Base-by-base conservation (phyloP, 805 yeast genomes). In the Grigorovia yakushimaensis region DNA sequence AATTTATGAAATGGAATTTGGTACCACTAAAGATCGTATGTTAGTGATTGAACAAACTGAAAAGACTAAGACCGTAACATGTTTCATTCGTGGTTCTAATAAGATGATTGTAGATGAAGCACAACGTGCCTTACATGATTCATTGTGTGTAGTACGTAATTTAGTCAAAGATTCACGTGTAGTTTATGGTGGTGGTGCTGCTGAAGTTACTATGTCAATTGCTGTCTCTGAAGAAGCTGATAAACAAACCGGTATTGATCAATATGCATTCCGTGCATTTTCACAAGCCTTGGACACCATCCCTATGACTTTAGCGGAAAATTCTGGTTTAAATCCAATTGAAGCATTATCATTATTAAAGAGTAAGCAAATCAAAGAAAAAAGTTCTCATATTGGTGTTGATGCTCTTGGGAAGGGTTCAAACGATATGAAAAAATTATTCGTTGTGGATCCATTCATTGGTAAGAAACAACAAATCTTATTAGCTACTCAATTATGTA, bases 181-280 rank as follows among this genome's bases (percentile, higher is more conserved):
- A 42, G 97, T 94, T n/a, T 93, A 93, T 62, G 99, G 99, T 53
- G 99, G 99, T 58, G 99, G 99, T 56, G 95, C 98, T 20, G 94
- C 98, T 36, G 99, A 93, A 71, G 81, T 93, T 46, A 77, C 96
- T 2, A 84, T 95, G 73, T 88, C 98, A 13, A 70, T 93, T 56
- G 94, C 93, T 17, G 95, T 93, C 15, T 74, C 88, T 48, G 86
- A 83, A 44, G 95, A 84, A 54, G 97, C 98, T 44, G 96, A 91
- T 66, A 81, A 78, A 61, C 95, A 86, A 68, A 82, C 82, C 58
- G 98, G 98, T 49, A 91, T 91, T 53, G 97, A 91, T 60, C 98
- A 94, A 72, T 93, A 93, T 65, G 98, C 98, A 0, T 88, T 93
- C 80, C 81, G 97, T 62, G 95, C 96, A 1, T 93, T 93, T 67